These are phyloP conservation scores for Arthrobotrys conoides DNA, from an alignment of 2,329 filamentous ascomycete species.

Conservation along the genomic window DNA sequence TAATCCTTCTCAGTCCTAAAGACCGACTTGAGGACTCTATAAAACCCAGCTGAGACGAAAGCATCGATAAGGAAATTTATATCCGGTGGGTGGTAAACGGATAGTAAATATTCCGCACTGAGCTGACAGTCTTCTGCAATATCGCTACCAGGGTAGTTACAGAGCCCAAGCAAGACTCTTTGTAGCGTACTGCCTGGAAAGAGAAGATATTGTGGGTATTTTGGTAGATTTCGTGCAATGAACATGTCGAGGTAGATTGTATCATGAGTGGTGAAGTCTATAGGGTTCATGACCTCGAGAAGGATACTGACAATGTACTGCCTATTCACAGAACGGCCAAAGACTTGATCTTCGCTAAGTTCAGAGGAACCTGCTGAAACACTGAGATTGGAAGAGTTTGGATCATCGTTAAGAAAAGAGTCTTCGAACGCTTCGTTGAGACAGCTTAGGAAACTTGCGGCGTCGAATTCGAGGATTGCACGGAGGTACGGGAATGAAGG, in stretches of 20 bases:
- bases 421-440: constrained; percentile 98
- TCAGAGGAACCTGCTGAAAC: constrained; percentile 63
- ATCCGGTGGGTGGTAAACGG: constrained; percentile 91
- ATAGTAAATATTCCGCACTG: constrained; percentile 95
- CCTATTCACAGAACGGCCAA: constrained; percentile 81
- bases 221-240: constrained; percentile 92
- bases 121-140: constrained; percentile 94
- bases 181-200: constrained; percentile 88
- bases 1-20: constrained; percentile 86
- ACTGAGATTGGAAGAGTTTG: constrained; percentile 28
- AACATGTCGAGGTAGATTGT: constrained; percentile 99
- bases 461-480: constrained; percentile 87
- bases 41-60: constrained; percentile 85
- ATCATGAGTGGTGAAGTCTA: constrained; percentile 82
- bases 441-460: constrained; percentile 92
- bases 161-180: constrained; percentile 83
- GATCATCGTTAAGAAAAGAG: constrained; percentile 85
- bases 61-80: constrained; percentile 80
- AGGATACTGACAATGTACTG: constrained; percentile 94
- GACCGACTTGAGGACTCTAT: constrained; percentile 89
- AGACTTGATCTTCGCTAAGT: constrained; percentile 75
- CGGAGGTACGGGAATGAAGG: constrained; percentile 88
- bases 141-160: constrained; percentile 83
- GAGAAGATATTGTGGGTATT: constrained; percentile 95
- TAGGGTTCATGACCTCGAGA: constrained; percentile 86